phyloP scores from a whole-genome alignment of 345 rosid species.

The Rhodomyrtus tomentosa region DNA sequence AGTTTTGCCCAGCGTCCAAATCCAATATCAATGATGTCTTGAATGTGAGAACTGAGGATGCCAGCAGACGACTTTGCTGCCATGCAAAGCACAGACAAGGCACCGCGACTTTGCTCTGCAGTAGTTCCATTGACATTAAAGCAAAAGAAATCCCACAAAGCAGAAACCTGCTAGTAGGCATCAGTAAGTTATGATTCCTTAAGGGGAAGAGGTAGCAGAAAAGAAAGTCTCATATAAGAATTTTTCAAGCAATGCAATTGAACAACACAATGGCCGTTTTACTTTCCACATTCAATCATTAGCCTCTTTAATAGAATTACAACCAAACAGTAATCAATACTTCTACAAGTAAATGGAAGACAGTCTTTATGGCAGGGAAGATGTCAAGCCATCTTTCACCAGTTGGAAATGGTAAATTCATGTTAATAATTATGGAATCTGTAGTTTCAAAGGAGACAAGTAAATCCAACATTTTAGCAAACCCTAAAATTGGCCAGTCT shows the following conservation, averaged over 20 bases:
- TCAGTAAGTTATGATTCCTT: not conserved
- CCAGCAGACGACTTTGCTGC: slow-evolving; percentile 81
- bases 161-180: slow-evolving; percentile 49
- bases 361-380: not conserved
- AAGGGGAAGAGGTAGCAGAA: not conserved
- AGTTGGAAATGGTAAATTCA: not conserved
- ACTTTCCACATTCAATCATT: not conserved
- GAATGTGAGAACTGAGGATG: slow-evolving; percentile 80
- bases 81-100: slow-evolving; percentile 90
- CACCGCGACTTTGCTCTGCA: slow-evolving; percentile 87
- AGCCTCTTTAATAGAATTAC: not conserved
- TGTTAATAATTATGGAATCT: not conserved
- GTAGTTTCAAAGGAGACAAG: not conserved
- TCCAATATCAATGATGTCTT: slow-evolving; percentile 94
- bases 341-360: not conserved
- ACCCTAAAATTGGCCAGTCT: not conserved
- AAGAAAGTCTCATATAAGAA: not conserved
- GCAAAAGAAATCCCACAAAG: slow-evolving; percentile 96
- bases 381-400: not conserved
- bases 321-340: not conserved
- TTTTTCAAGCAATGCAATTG: not conserved
- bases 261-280: not conserved
- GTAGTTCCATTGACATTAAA: slow-evolving; percentile 85
- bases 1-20: slow-evolving; percentile 99
- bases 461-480: not conserved